Percentiles rank a stretch among this genome's conserved stretches.
These are phyloP conservation scores for Eragrostis nindensis DNA, from an alignment of 176 grass and related monocot species.

Conservation along the genomic window DNA sequence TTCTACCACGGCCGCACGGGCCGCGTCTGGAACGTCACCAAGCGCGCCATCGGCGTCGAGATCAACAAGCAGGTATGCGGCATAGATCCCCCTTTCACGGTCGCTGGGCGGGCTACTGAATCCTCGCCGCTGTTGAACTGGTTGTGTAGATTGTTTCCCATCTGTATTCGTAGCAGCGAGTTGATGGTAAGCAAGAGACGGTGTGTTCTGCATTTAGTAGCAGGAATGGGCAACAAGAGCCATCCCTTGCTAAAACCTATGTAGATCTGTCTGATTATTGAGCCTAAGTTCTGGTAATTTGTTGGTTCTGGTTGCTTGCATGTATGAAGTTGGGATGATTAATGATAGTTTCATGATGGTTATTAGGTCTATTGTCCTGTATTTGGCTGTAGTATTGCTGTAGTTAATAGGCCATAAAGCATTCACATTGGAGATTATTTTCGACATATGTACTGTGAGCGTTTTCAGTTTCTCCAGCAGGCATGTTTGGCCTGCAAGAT, in stretches of 20 bases:
- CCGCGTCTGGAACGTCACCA: conserved; percentile 80
- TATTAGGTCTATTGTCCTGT: neutral
- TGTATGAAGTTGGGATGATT: neutral
- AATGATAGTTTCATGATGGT: neutral
- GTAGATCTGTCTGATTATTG: neutral
- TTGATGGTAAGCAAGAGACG: neutral
- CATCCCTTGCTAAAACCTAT: neutral
- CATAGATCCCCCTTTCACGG: neutral
- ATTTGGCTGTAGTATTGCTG: neutral
- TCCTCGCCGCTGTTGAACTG: neutral
- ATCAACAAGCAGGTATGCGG: conserved; percentile 76
- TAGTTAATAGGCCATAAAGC: neutral
- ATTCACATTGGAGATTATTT: neutral
- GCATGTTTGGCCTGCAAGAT: neutral
- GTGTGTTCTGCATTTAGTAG: neutral
- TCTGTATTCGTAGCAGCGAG: no score
- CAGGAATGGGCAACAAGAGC: neutral
- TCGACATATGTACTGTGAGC: neutral
- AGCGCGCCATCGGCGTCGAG: conserved; percentile 86
- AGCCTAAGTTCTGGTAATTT: neutral
- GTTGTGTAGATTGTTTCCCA: neutral
- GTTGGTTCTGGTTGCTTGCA: neutral
- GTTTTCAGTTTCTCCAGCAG: neutral
- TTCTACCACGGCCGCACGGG: conserved; percentile 89
- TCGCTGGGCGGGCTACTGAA: neutral